Percentiles rank a stretch among this genome's conserved stretches.
Evolutionary conservation across 2,329 filamentous ascomycete genomes (phyloP).

Genomic region (Lachnellula suecica): DNA sequence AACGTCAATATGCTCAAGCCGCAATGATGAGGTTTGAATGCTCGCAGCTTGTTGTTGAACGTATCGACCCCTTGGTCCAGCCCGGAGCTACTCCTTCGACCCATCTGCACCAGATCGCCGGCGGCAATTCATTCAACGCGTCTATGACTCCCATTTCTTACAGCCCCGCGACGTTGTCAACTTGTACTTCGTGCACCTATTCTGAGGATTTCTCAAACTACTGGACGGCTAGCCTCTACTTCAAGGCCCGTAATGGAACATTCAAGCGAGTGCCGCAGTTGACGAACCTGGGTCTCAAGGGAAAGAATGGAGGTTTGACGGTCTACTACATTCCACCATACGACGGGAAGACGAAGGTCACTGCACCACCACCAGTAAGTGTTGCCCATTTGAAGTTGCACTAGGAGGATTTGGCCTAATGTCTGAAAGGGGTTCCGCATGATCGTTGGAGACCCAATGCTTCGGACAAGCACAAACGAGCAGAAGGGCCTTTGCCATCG

Average conservation of each 20-base stretch:
- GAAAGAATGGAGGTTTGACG: constrained; percentile 8
- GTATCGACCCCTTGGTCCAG: constrained; percentile 8
- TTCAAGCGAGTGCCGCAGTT: constrained; percentile 9
- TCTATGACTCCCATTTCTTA: constrained; percentile 4
- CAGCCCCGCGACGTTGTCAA: constrained; percentile 1
- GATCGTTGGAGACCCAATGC: constrained; percentile 6
- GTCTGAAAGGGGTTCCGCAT: constrained; percentile 13
- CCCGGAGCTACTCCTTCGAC: neutral
- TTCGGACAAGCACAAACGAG: neutral
- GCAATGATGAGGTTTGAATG: constrained; percentile 12
- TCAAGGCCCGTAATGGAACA: constrained; percentile 6
- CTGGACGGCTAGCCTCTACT: constrained; percentile 8
- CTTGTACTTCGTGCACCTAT: constrained; percentile 7
- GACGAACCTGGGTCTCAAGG: constrained; percentile 2
- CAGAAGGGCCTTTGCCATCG: constrained; percentile 2
- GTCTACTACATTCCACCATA: constrained; percentile 30
- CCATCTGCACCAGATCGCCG: constrained; percentile 9
- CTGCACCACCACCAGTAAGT: constrained; percentile 34
- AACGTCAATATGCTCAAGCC: constrained; percentile 4
- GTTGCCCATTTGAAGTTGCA: too few species aligned
- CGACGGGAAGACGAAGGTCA: constrained; percentile 36
- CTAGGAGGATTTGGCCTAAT: too few species aligned
- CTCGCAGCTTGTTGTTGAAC: constrained; percentile 10
- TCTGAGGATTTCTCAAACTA: constrained; percentile 12
- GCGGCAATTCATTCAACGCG: constrained; percentile 9